Conservation (phyloP, 768 basidiomycete genomes). For the Fibroporia radiculosa region DNA sequence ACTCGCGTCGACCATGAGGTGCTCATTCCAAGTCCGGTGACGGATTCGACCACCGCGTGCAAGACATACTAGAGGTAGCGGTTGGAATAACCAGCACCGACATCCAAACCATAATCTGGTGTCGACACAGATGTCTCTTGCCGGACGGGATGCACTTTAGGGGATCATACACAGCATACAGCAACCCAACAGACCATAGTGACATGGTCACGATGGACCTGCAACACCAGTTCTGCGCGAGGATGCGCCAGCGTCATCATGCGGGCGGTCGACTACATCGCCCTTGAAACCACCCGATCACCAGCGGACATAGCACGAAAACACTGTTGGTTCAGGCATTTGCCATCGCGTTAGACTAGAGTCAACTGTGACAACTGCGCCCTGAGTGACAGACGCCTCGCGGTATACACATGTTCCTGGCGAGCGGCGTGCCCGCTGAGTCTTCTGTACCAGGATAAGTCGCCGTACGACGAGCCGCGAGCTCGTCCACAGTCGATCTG, state of each 20-base stretch:
- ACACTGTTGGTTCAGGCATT: no score
- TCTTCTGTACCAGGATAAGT: not conserved
- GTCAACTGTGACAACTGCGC: not conserved
- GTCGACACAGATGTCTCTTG: not conserved
- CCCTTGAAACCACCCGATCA: no score
- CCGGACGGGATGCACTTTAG: not conserved
- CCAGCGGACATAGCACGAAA: no score
- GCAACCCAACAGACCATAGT: no score
- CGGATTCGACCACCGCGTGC: not conserved
- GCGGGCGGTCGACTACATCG: no score
- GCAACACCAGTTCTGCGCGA: no score
- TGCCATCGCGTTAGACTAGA: no score
- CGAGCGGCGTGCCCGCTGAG: conserved; percentile 3
- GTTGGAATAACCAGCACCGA: not conserved
- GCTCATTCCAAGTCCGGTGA: not conserved
- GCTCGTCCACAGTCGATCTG: not conserved
- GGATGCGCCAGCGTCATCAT: no score
- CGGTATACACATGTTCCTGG: conserved; percentile 1
- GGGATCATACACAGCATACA: no score
- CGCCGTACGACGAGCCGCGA: not conserved
- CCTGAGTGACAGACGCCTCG: not conserved
- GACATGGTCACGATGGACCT: no score
- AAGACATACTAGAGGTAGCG: not conserved
- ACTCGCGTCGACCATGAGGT: not conserved
- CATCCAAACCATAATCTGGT: not conserved